phyloP scores from a whole-genome alignment of 257 asterid species.

The Striga asiatica region DNA sequence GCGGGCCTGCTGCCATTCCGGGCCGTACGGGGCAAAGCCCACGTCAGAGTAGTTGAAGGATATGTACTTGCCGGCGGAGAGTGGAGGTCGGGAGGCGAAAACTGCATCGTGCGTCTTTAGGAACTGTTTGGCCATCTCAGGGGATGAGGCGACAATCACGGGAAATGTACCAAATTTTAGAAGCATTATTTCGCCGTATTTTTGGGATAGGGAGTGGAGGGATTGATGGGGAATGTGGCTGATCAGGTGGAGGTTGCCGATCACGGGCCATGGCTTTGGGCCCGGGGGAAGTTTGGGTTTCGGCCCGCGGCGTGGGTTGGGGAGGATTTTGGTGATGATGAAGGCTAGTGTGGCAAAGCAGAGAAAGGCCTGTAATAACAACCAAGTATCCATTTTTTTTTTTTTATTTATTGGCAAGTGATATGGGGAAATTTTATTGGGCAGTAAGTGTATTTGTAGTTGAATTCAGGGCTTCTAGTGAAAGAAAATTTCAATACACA shows the following conservation, averaged over 20 bases:
- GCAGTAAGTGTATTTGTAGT: too few relatives aligned
- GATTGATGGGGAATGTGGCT: constrained; percentile 11
- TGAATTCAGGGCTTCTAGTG: too few relatives aligned
- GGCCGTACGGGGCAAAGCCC: constrained; percentile 32
- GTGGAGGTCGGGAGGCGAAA: constrained; percentile 29
- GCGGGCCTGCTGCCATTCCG: constrained; percentile 25
- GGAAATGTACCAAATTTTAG: constrained; percentile 23
- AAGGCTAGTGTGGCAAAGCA: background rate
- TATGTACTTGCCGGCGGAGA: constrained; percentile 28
- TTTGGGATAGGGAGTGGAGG: constrained; percentile 11
- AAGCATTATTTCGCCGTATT: constrained; percentile 29
- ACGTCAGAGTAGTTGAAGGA: constrained; percentile 20
- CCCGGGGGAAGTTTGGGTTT: constrained; percentile 20
- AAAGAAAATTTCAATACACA: too few relatives aligned
- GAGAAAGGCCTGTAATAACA: too few relatives aligned
- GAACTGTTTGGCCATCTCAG: constrained; percentile 31
- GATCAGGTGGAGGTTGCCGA: constrained; percentile 26
- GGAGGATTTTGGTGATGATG: constrained; percentile 2
- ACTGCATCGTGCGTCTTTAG: constrained; percentile 18
- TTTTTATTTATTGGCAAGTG: too few relatives aligned
- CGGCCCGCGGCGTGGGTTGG: background rate
- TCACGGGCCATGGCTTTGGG: constrained; percentile 34
- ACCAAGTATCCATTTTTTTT: too few relatives aligned
- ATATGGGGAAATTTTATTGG: too few relatives aligned
- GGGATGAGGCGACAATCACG: constrained; percentile 30